These are phyloP conservation scores for Litchi chinensis DNA, from an alignment of 345 rosid species.

Conservation along the genomic window DNA sequence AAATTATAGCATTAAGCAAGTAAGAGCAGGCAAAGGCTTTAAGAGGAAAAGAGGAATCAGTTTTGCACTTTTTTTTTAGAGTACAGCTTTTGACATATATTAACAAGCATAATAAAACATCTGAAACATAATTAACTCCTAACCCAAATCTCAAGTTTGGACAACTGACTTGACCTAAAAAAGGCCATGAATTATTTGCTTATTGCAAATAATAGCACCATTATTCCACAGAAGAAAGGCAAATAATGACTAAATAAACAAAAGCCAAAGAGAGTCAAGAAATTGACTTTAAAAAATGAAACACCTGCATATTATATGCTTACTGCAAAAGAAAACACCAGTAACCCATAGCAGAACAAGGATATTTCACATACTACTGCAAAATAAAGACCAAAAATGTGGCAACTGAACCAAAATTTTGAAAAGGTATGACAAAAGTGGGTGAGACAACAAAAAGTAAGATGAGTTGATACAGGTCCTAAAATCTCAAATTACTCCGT, in stretches of 20 bases:
- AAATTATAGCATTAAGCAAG: background rate
- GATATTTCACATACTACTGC: background rate
- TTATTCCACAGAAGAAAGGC: background rate
- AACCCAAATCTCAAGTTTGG: background rate
- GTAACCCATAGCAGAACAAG: background rate
- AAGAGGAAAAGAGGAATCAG: background rate
- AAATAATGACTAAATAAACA: background rate
- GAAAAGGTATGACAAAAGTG: background rate
- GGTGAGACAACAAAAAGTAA: background rate
- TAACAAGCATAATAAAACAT: background rate
- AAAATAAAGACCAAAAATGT: background rate
- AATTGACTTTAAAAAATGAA: background rate
- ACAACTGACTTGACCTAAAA: background rate
- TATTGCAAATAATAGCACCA: background rate
- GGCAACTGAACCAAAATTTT: background rate
- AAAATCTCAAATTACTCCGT: background rate
- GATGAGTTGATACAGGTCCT: background rate
- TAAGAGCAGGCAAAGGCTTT: background rate
- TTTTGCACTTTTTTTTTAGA: background rate
- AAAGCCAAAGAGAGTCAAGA: background rate
- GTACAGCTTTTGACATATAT: background rate
- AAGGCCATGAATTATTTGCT: background rate
- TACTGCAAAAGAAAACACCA: background rate
- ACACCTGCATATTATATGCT: background rate
- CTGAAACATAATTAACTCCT: background rate